phyloP scores from a whole-genome alignment of 2,329 filamentous ascomycete species.

The Fonsecaea pedrosoi region DNA sequence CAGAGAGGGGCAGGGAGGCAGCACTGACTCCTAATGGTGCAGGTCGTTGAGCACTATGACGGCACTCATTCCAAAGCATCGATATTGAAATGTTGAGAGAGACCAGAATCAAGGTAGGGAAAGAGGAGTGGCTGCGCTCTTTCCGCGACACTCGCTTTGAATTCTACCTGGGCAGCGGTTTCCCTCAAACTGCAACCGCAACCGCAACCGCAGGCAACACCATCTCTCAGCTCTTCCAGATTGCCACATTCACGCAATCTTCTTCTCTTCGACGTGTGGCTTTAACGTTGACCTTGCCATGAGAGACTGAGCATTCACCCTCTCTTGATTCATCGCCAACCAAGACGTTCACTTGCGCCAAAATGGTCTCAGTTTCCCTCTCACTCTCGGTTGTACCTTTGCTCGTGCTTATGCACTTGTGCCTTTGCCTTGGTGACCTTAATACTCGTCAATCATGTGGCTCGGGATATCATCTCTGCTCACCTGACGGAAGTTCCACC shows the following conservation, averaged over 20 bases:
- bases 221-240: background rate
- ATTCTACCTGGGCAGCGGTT: background rate
- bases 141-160: background rate
- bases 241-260: background rate
- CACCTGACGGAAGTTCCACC: constrained; percentile 42
- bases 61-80: background rate
- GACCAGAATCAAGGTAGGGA: background rate
- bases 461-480: constrained; percentile 43
- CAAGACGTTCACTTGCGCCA: background rate
- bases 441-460: constrained; percentile 37
- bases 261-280: no score
- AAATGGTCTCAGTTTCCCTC: background rate
- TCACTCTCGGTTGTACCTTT: constrained; percentile 8
- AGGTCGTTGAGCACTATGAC: background rate
- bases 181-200: background rate
- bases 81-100: background rate
- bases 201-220: background rate
- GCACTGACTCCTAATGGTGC: background rate
- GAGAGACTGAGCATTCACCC: background rate
- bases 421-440: constrained; percentile 19
- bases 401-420: constrained; percentile 17
- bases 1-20: background rate
- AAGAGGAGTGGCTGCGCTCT: background rate
- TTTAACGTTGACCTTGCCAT: background rate
- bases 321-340: background rate